Evolutionary conservation across 805 yeast genomes (phyloP), one percentile per base, ranked within the genome.

Genomic region (Cyberlindnera maritima): DNA sequence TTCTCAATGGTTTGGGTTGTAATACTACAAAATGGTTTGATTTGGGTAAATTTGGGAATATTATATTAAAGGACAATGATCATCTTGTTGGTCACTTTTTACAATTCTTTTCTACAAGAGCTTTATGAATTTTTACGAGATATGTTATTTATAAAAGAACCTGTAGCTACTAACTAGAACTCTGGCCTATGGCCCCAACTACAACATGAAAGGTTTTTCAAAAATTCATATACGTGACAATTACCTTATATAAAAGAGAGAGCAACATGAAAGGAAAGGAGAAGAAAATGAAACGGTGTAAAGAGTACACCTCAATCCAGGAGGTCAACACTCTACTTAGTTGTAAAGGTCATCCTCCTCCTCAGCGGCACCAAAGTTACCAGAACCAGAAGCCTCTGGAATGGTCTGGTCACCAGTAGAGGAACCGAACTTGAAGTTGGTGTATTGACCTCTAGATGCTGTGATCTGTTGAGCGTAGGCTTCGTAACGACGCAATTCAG

Each of bases 401-500:
- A 69, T 65, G 37, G 71, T 65, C 43, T 70, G 70, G 42, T 63
- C 67, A 48, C 65, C 56, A 12, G 44, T 58, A 31, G 52, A 41
- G 17, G 60, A 54, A 55, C 82, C 80, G 68, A 94, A 92, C 65
- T 89, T 82, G 73, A 94, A 92, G 71, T 85, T 88, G 55, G 92
- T 79, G 65, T 88, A 85, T 67, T 88, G 96, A 41, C 99, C 98
- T 73, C 99, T 88, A 1, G 97, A 87, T 48, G 96, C 88, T 69
- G 85, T 95, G 69, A 94, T 77, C 72, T 92, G 97, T 71, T 92
- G 97, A 43, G 97, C 96, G 63, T 92, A 94, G 8, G 98, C 95
- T 74, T 94, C 99, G 68, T 94, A 94, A 72, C 99, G 91, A 72
- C 99, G 94, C 64, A 94, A 79, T 71, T 94, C 99, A 33, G 97